Percentiles rank a stretch among this genome's conserved stretches.
Conservation (phyloP, 805 yeast genomes). For the Myxozyma melibiosi region DNA sequence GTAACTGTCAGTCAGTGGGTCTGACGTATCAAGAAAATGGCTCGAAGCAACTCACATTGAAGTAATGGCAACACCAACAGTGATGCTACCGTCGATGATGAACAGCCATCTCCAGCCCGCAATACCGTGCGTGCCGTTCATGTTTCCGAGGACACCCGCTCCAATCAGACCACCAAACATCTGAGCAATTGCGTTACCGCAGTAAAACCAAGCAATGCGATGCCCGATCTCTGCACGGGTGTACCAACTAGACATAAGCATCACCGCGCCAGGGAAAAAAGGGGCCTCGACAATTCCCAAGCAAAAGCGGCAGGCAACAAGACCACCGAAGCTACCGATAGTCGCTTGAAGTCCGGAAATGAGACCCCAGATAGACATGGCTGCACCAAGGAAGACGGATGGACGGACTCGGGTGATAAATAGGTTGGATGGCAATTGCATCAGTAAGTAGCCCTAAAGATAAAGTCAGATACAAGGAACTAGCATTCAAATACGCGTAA, state of each 20-base stretch:
- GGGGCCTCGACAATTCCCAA: slow-evolving; percentile 47
- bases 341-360: slow-evolving; percentile 39
- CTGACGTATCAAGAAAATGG: not conserved
- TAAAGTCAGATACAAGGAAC: slow-evolving; percentile 46
- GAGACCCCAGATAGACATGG: slow-evolving; percentile 44
- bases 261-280: slow-evolving; percentile 45
- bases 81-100: slow-evolving; percentile 51
- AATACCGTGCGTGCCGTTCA: slow-evolving; percentile 46
- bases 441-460: slow-evolving; percentile 38
- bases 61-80: slow-evolving; percentile 40
- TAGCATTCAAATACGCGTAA: slow-evolving; percentile 46
- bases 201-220: slow-evolving; percentile 45
- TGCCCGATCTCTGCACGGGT: slow-evolving; percentile 47
- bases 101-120: slow-evolving; percentile 56
- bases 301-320: slow-evolving; percentile 42
- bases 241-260: slow-evolving; percentile 45
- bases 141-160: slow-evolving; percentile 49
- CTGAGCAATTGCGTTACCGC: slow-evolving; percentile 53
- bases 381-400: slow-evolving; percentile 43
- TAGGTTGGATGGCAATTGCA: slow-evolving; percentile 33
- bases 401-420: slow-evolving; percentile 43
- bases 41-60: slow-evolving; percentile 39
- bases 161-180: slow-evolving; percentile 57
- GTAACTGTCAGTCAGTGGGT: not conserved
- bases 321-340: slow-evolving; percentile 44